A percentile compares a stretch with the other conserved stretches of the same genome.
Evolutionary conservation across 345 rosid species (phyloP).

Genomic region (Psidium friedrichsthalianum): DNA sequence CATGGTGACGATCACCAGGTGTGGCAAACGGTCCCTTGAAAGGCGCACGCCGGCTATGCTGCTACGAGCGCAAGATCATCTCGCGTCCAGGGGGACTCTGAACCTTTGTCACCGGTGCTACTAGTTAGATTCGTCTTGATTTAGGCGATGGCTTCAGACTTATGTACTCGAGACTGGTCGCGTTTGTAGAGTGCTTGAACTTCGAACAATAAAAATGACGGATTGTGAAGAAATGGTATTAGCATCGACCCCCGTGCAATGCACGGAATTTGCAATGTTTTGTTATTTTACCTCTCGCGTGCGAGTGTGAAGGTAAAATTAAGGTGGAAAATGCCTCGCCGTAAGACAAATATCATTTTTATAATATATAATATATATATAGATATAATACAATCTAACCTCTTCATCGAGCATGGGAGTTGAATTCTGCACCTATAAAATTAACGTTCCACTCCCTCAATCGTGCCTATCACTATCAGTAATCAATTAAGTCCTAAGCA

Average conservation of each 20-base stretch:
- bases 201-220: neutral
- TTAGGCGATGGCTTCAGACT: neutral
- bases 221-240: neutral
- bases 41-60: neutral
- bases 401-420: too few relatives aligned
- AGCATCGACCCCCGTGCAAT: neutral
- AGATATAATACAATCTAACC: too few relatives aligned
- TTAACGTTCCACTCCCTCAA: too few relatives aligned
- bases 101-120: neutral
- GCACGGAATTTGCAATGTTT: too few relatives aligned
- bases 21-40: constrained; percentile 27
- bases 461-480: too few relatives aligned
- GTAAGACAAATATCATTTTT: too few relatives aligned
- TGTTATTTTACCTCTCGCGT: too few relatives aligned
- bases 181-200: neutral
- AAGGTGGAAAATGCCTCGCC: too few relatives aligned
- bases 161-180: neutral
- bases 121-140: neutral
- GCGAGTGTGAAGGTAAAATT: too few relatives aligned
- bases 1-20: constrained; percentile 17
- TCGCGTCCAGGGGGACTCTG: neutral
- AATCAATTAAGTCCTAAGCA: too few relatives aligned
- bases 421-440: too few relatives aligned
- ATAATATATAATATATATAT: too few relatives aligned
- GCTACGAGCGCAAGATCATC: neutral